A percentile compares a stretch with the other conserved stretches of the same genome.
Conservation (phyloP, 1,284 basidiomycete species). For the Amylostereum areolatum region DNA sequence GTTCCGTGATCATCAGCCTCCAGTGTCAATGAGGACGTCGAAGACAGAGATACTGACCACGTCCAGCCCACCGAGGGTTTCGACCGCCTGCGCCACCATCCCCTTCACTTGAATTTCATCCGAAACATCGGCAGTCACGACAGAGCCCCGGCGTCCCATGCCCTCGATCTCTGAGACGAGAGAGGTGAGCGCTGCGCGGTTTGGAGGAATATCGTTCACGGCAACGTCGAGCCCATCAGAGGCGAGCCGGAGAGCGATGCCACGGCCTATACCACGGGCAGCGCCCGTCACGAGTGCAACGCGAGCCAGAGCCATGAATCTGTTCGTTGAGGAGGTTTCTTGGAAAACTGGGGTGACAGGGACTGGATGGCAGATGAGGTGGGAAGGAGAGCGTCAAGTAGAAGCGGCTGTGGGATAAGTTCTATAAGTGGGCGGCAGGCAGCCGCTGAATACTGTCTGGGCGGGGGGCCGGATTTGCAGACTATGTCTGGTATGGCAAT, state of each 20-base stretch:
- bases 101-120: constrained; percentile 14
- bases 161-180: constrained; percentile 12
- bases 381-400: no score
- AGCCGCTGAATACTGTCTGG: no score
- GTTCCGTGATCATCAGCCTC: background rate
- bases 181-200: constrained; percentile 6
- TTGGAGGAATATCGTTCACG: constrained; percentile 24
- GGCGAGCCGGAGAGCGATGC: constrained; percentile 28
- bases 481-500: no score
- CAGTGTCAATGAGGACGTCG: background rate
- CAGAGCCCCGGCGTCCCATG: constrained; percentile 7
- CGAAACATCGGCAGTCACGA: constrained; percentile 14
- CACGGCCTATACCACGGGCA: constrained; percentile 28
- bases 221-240: constrained; percentile 31
- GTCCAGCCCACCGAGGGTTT: constrained; percentile 19
- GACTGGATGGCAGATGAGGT: no score
- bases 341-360: no score
- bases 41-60: constrained; percentile 12
- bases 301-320: no score
- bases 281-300: constrained; percentile 31
- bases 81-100: constrained; percentile 16
- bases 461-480: no score
- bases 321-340: no score
- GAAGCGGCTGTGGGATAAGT: no score
- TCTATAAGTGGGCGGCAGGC: no score